phyloP scores from a whole-genome alignment of 202 grass and related monocot genomes.

The Alloteropsis angusta region DNA sequence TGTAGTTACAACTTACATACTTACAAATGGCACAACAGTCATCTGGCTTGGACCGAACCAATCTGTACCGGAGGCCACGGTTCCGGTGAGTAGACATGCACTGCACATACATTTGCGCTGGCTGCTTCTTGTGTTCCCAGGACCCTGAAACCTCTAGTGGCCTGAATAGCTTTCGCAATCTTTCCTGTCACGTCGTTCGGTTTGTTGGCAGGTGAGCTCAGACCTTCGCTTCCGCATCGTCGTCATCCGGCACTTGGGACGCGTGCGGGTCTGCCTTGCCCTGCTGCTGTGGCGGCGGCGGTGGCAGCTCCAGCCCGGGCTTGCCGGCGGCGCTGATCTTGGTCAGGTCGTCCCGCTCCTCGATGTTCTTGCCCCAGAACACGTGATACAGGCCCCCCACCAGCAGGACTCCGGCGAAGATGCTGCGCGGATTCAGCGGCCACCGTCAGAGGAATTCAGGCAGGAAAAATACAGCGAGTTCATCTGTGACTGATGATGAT shows the following conservation, averaged over 20 bases:
- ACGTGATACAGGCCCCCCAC: slow-evolving; percentile 74
- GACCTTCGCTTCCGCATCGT: slow-evolving; percentile 23
- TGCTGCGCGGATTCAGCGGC: neutral
- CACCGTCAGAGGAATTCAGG: neutral
- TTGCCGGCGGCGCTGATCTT: slow-evolving; percentile 15
- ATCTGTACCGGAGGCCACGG: slow-evolving; percentile 2
- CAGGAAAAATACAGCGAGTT: neutral
- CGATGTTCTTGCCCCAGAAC: slow-evolving; percentile 61
- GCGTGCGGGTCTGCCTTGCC: neutral
- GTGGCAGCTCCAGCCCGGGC: slow-evolving; percentile 10
- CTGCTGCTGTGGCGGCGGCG: neutral
- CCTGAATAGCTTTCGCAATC: neutral
- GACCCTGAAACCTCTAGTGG: neutral
- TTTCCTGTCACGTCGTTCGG: neutral
- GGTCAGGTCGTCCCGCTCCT: slow-evolving; percentile 16
- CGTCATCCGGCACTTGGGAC: slow-evolving; percentile 15
- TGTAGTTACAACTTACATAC: too few relatives aligned
- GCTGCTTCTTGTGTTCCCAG: neutral
- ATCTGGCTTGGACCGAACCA: neutral
- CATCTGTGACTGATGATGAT: too few relatives aligned
- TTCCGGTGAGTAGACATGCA: neutral
- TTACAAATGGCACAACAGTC: slow-evolving; percentile 1
- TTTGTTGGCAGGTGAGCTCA: neutral
- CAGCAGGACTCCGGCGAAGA: slow-evolving; percentile 48
- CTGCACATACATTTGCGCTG: neutral